These are phyloP conservation scores for Chlamydomonas schloesseri DNA, from an alignment of 139 green algal genomes.

Conservation along the genomic window DNA sequence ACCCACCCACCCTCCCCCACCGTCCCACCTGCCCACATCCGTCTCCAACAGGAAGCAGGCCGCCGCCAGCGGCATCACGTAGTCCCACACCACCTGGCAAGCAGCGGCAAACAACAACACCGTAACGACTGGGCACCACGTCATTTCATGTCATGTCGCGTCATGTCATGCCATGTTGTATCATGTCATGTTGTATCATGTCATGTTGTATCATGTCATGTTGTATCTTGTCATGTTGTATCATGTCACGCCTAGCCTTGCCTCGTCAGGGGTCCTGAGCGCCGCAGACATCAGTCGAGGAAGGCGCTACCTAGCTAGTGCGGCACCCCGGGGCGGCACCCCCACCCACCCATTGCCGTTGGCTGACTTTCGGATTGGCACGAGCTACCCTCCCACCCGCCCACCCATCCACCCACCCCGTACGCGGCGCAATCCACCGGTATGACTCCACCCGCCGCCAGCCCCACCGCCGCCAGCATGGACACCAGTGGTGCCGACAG, in stretches of 20 bases:
- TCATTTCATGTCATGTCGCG: too few relatives aligned
- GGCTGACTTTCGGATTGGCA: too few relatives aligned
- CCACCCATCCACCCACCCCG: not conserved
- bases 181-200: not conserved
- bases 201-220: not conserved
- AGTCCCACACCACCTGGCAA: constrained; percentile 9
- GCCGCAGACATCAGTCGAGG: too few relatives aligned
- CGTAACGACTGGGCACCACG: too few relatives aligned
- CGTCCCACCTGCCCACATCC: constrained; percentile 64
- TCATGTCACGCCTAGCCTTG: too few relatives aligned
- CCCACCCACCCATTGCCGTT: too few relatives aligned
- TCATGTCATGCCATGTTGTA: not conserved
- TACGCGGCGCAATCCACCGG: constrained; percentile 45
- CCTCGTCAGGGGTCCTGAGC: too few relatives aligned
- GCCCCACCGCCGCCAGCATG: constrained; percentile 43
- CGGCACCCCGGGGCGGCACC: too few relatives aligned
- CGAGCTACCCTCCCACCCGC: too few relatives aligned
- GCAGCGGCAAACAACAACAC: not conserved
- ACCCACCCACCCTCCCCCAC: not conserved
- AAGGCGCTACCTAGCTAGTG: too few relatives aligned
- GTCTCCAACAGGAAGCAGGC: constrained; percentile 78
- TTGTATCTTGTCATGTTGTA: not conserved
- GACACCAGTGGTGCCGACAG: constrained; percentile 43
- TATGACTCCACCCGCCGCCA: constrained; percentile 43
- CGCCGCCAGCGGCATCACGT: constrained; percentile 72